Conservation (phyloP, 2,329 filamentous ascomycete genomes). For the Mycosphaerella sp. region DNA sequence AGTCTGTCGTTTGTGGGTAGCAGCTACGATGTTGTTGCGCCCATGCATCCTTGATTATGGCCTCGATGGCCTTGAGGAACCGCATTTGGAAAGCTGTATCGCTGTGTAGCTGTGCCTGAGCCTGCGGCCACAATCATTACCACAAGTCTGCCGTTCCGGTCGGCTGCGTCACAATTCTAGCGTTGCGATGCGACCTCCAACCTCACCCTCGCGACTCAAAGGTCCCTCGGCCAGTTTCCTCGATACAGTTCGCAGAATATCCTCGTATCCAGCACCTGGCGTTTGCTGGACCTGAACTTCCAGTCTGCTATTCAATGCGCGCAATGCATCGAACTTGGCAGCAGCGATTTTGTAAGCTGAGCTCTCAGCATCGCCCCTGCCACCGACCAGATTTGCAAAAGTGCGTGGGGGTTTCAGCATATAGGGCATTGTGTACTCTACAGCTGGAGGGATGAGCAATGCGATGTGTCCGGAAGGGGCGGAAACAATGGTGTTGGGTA, state of each 20-base stretch:
- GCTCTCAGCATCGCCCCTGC: constrained; percentile 51
- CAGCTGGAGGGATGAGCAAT: constrained; percentile 47
- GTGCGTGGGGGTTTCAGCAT: constrained; percentile 52
- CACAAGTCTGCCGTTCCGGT: no score
- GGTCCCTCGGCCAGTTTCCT: constrained; percentile 40
- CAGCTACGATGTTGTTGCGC: no score
- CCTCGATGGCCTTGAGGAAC: no score
- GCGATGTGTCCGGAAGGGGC: constrained; percentile 44
- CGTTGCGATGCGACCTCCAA: constrained; percentile 43
- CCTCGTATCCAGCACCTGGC: constrained; percentile 33
- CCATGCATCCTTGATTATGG: no score
- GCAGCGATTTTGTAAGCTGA: constrained; percentile 53
- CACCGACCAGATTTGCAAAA: constrained; percentile 54
- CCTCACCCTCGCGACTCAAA: constrained; percentile 38
- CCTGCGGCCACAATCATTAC: no score
- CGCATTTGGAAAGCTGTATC: no score
- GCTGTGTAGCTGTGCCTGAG: no score
- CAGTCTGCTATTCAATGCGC: constrained; percentile 44
- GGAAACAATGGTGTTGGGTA: constrained; percentile 37
- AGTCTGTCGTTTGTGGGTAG: no score
- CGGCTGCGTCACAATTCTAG: constrained; percentile 35
- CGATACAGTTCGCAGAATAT: constrained; percentile 39
- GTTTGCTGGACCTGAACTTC: constrained; percentile 32
- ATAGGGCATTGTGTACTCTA: constrained; percentile 49
- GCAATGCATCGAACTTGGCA: constrained; percentile 53